Percentiles rank a stretch among this genome's conserved stretches.
Conservation (phyloP, 192 early-diverging fungal species). For the Coemansia sp. region DNA sequence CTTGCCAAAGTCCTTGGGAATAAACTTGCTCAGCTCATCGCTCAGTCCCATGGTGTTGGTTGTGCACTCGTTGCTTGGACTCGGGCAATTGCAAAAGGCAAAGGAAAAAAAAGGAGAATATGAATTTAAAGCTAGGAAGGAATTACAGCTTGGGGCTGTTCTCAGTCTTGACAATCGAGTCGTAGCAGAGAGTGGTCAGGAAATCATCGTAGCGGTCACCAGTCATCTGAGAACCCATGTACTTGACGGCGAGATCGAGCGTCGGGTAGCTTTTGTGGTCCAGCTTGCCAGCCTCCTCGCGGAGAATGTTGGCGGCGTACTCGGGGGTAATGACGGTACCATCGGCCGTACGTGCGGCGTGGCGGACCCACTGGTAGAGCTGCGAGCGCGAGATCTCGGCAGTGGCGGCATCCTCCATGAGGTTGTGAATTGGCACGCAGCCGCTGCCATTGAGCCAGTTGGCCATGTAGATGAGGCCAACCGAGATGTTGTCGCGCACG, state of each 20-base stretch:
- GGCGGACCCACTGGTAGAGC: slow-evolving; percentile 96
- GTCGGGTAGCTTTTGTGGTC: slow-evolving; percentile 55
- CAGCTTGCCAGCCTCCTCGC: slow-evolving; percentile 81
- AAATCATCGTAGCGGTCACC: slow-evolving; percentile 87
- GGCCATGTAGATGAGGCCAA: slow-evolving; percentile 92
- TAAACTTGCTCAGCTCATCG: slow-evolving; percentile 46
- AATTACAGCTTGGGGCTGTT: slow-evolving; percentile 33
- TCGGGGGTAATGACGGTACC: slow-evolving; percentile 78
- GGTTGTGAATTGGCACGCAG: slow-evolving; percentile 96
- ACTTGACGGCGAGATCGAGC: slow-evolving; percentile 56
- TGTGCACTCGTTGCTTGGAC: not conserved
- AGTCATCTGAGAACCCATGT: slow-evolving; percentile 73
- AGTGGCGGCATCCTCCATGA: slow-evolving; percentile 99
- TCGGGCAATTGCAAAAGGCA: not conserved
- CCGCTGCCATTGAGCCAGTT: slow-evolving; percentile 92
- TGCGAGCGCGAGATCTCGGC: slow-evolving; percentile 97
- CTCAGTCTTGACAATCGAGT: slow-evolving; percentile 68
- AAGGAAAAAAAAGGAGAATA: not conserved
- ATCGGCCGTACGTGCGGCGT: slow-evolving; percentile 75
- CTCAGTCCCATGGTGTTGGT: slow-evolving; percentile 25
- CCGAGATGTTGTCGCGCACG: slow-evolving; percentile 88
- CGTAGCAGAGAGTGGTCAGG: slow-evolving; percentile 89
- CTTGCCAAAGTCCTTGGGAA: slow-evolving; percentile 52
- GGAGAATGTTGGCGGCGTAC: slow-evolving; percentile 72
- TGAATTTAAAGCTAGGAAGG: not conserved